These are phyloP conservation scores for Entomophthora muscae DNA, from an alignment of 371 early-diverging fungal species.

Conservation along the genomic window DNA sequence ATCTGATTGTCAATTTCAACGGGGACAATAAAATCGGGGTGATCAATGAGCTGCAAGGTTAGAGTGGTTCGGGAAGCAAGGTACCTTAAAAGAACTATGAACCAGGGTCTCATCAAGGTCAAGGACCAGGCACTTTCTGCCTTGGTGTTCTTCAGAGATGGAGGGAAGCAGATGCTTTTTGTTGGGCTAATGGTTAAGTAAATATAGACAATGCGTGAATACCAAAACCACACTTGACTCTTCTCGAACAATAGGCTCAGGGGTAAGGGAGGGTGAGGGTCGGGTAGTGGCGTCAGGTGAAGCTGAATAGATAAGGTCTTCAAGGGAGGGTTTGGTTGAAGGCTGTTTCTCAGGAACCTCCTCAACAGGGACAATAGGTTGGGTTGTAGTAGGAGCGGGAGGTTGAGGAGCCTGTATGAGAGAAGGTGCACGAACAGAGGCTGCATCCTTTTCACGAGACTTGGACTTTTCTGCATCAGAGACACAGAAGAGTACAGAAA, in stretches of 20 bases:
- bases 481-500: neutral
- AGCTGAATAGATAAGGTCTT: slow-evolving; percentile 1
- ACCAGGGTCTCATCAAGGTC: slow-evolving; percentile 77
- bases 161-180: slow-evolving; percentile 17
- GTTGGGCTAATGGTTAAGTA: neutral
- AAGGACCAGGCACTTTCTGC: slow-evolving; percentile 65
- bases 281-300: neutral
- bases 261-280: neutral
- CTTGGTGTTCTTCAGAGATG: slow-evolving; percentile 26
- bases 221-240: neutral
- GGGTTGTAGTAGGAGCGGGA: neutral
- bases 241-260: neutral
- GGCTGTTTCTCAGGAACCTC: neutral
- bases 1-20: slow-evolving; percentile 79
- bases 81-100: slow-evolving; percentile 61
- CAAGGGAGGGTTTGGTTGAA: neutral
- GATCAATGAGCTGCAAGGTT: neutral
- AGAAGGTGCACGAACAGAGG: neutral
- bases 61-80: slow-evolving; percentile 5
- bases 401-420: too few relatives aligned
- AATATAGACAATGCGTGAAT: neutral
- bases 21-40: slow-evolving; percentile 75
- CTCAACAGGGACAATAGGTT: neutral
- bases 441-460: neutral
- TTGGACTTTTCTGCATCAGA: neutral